Conservation (phyloP, 208 protist genomes). For the Acanthamoeba sp. region DNA sequence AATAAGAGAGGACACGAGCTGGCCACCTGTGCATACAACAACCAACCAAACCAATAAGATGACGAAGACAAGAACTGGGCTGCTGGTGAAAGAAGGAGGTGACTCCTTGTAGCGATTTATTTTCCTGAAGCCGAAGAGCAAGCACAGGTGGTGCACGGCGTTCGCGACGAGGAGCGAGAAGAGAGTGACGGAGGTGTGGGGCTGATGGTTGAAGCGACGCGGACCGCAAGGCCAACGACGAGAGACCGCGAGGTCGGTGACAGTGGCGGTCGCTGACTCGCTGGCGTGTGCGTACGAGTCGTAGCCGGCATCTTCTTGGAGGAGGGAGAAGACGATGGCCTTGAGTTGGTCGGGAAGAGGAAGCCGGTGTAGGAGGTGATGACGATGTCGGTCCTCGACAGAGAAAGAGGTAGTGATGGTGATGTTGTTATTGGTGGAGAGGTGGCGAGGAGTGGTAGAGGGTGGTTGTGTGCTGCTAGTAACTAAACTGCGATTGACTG, state of each 20-base stretch:
- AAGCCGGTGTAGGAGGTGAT: background rate
- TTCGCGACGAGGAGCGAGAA: background rate
- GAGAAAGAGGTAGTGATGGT: background rate
- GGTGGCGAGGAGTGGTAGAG: background rate
- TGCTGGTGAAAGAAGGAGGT: background rate
- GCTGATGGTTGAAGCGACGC: background rate
- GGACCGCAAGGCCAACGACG: too few relatives aligned
- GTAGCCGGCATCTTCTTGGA: background rate
- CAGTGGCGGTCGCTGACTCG: background rate
- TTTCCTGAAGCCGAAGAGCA: slow-evolving; percentile 68
- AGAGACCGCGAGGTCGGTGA: background rate
- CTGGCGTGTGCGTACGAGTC: background rate
- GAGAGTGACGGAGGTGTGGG: background rate
- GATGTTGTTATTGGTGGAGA: background rate
- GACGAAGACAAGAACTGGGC: too few relatives aligned
- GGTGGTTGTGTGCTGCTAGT: background rate
- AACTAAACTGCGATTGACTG: slow-evolving; percentile 24
- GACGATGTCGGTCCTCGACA: background rate
- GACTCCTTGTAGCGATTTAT: slow-evolving; percentile 73
- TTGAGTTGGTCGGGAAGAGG: background rate
- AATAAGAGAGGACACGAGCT: too few relatives aligned
- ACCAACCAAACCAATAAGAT: too few relatives aligned
- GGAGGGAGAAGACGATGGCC: background rate
- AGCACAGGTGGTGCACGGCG: slow-evolving; percentile 5
- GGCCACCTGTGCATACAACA: too few relatives aligned